These are phyloP conservation scores for Penicillium fuscoglaucum DNA, from an alignment of 2,329 filamentous ascomycete genomes.

Conservation along the genomic window DNA sequence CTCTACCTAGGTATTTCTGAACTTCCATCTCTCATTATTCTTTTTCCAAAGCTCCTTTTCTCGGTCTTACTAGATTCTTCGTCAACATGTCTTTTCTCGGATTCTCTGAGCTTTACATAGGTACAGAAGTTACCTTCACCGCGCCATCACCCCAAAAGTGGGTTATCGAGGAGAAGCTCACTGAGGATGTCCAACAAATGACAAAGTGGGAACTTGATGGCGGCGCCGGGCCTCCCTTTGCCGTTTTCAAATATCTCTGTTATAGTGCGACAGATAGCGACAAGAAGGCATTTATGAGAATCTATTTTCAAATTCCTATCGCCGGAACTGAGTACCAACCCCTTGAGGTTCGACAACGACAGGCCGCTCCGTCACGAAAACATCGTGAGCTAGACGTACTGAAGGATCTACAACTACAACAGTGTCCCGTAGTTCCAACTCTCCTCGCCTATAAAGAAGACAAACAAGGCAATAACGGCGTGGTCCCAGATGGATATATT, in stretches of 20 bases:
- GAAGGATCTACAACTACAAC: neutral
- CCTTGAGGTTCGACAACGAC: neutral
- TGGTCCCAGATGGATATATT: neutral
- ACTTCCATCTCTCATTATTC: neutral
- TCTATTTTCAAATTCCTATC: neutral
- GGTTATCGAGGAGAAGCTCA: neutral
- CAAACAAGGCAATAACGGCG: neutral
- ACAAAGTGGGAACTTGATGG: neutral
- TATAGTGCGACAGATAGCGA: neutral
- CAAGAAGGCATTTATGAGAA: neutral
- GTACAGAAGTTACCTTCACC: neutral
- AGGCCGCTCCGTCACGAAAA: neutral
- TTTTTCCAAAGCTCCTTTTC: neutral
- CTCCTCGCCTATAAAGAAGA: neutral
- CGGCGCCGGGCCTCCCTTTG: neutral
- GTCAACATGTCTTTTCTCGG: neutral
- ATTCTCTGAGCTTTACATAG: neutral
- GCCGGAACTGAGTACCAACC: neutral
- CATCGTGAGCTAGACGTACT: neutral
- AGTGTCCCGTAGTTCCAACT: neutral
- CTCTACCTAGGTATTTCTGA: neutral
- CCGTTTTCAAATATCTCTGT: neutral
- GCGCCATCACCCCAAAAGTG: neutral
- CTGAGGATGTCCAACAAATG: neutral
- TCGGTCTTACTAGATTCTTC: neutral